These are phyloP conservation scores for Cucurbita maxima DNA, from an alignment of 306 rosid species.

Conservation along the genomic window DNA sequence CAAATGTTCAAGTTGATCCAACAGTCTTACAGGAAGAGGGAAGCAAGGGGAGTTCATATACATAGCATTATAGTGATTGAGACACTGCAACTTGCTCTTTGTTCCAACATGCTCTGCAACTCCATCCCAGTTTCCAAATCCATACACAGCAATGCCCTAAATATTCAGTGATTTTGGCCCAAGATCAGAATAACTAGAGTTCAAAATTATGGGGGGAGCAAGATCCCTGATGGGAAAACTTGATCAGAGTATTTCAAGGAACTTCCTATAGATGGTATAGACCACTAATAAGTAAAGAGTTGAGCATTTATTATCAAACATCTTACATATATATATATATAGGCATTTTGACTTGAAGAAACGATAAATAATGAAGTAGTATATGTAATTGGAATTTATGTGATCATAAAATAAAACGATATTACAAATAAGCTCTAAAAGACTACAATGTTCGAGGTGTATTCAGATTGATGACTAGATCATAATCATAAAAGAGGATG, in stretches of 20 bases:
- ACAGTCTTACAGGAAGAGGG: constrained; percentile 67
- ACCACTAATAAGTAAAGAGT: neutral
- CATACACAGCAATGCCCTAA: constrained; percentile 78
- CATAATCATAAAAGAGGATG: neutral
- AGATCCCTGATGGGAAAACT: neutral
- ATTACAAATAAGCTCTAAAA: neutral
- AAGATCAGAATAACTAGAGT: neutral
- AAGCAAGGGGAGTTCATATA: constrained; percentile 74
- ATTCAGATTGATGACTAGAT: neutral
- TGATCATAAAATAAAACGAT: neutral
- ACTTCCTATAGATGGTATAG: neutral
- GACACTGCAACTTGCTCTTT: constrained; percentile 54
- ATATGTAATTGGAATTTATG: neutral
- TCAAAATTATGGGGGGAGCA: neutral
- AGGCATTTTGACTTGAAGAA: neutral
- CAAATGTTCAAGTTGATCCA: neutral
- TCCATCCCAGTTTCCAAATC: constrained; percentile 77
- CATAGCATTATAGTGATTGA: constrained; percentile 56
- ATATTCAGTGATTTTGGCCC: constrained; percentile 2
- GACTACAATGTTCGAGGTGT: neutral
- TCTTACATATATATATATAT: neutral
- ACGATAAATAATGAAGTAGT: neutral
- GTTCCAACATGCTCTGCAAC: constrained; percentile 83
- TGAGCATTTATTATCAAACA: neutral
- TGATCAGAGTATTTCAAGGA: neutral